Base-by-base conservation (phyloP, 768 basidiomycete genomes). In the Candolleomyces aberdarensis region DNA sequence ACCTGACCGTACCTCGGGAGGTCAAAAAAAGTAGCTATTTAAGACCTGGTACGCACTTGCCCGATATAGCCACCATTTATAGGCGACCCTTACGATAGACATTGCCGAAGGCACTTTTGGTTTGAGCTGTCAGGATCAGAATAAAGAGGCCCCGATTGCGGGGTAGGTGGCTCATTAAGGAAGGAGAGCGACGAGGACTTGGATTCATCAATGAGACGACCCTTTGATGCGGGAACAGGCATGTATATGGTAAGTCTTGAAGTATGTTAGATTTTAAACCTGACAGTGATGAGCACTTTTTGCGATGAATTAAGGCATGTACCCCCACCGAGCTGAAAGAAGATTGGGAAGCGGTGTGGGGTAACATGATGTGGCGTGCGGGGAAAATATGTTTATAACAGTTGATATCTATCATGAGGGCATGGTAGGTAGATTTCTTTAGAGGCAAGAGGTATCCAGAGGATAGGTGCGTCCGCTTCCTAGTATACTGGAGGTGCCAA, bases 231-330 rank as follows among this genome's bases (percentile, higher is more conserved):
- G 26, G 36, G 54, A 41, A 53, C 15, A 20, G 14, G 20, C 20
- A 32, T 41, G 3, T 6, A 56, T 43, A 56, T 36, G 54, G 54
- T 14, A 56, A 49, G 11, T 44, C 43, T 22, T 44, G 31, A 43
- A 46, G 56, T 36, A n/a, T 57, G 56, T 46, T 57, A 56, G 54
- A 56, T 56, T 56, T 47, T 57, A 57, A 19, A 32, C 47, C 56
- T 47, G 47, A 57, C 44, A 57, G 47, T 20, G 20, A 36, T 47
- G 56, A 57, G 56, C n/a, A 14, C n/a, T 47, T 47, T 46, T 57
- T 43, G 44, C 56, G 43, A n/a, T 56, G 39, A 10, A 43, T 19
- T 36, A 10, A 32, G 29, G 36, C 36, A 36, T 36, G 41, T 56
- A 56, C 14, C 36, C 31, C 13, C 40, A 11, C 40, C 54, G 54